Evolutionary conservation across 768 basidiomycete genomes (phyloP), one percentile per base, ranked within the genome.

Genomic region (Trametes elegans): DNA sequence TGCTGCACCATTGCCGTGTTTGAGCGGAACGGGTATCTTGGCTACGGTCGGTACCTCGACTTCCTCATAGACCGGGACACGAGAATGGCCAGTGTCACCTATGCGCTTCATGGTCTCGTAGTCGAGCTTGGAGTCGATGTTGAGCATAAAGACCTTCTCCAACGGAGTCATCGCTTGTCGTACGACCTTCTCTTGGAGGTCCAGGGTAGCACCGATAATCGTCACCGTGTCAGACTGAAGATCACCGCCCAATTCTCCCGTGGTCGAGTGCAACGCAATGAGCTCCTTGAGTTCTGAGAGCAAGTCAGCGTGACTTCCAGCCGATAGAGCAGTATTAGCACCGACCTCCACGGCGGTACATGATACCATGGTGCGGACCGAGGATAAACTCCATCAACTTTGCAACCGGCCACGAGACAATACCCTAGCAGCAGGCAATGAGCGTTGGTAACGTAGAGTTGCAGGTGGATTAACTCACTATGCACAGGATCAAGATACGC

Each of bases 171-270:
- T 89, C 5, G 86, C 87, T 80, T 88, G 85, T 58, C 74, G 79
- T 21, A 89, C 88, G 31, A 87, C 84, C 54, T 64, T 87, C 52
- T 70, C 87, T 64, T 93, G 90, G 9, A 94, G 70, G 66, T 92
- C 90, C 18, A 94, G 79, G 0, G 90, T 90, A 0, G 88, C 88
- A 16, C 90, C 90, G 28, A 93, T 90, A 68, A 93, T 93, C 2
- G 83, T 82, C 46, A 93, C 88, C 0, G 90, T 93, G 64, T 93
- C 90, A 0, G 71, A 78, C 60, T 89, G 85, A 39, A 94, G 74
- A 66, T 94, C 91, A 16, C 91, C 91, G 10, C 90, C 90, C 53
- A 85, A 86, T 0, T 82, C 75, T 8, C 79, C 83, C 27, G 79
- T 78, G 0, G 80, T 79, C 5, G 83, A 81, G 58, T 94, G 91